Conservation (phyloP, 2,329 filamentous ascomycete species). For the Camptophora hylomeconis region DNA sequence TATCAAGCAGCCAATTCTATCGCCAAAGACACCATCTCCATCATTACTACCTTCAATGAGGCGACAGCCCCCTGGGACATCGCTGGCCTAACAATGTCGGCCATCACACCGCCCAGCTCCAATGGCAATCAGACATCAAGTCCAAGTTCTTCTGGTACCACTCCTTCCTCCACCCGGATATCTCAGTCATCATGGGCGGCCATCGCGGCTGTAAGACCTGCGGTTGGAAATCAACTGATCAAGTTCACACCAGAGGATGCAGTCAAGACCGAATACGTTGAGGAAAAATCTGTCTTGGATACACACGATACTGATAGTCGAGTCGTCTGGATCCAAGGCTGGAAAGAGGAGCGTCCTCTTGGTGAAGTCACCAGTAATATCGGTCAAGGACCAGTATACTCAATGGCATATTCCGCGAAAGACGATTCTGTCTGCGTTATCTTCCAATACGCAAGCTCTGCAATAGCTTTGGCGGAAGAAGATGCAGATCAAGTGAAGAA, state of each 20-base stretch:
- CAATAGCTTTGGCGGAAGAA: constrained; percentile 22
- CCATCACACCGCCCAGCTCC: neutral
- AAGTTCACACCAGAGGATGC: constrained; percentile 16
- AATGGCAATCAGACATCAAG: neutral
- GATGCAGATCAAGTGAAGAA: constrained; percentile 20
- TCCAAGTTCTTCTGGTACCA: constrained; percentile 1
- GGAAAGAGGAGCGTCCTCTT: constrained; percentile 11
- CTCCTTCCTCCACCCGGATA: constrained; percentile 5
- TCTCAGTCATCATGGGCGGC: constrained; percentile 19
- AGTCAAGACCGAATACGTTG: constrained; percentile 10
- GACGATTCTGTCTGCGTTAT: constrained; percentile 23
- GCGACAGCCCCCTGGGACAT: constrained; percentile 18
- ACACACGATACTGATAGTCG: constrained; percentile 12
- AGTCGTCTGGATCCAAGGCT: constrained; percentile 17
- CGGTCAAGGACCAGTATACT: constrained; percentile 26
- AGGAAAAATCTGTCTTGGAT: constrained; percentile 2
- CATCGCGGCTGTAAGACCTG: constrained; percentile 15
- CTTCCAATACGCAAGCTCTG: constrained; percentile 26
- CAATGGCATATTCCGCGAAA: constrained; percentile 22
- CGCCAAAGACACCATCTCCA: constrained; percentile 22
- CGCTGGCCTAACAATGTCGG: constrained; percentile 15
- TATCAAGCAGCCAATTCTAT: constrained; percentile 23
- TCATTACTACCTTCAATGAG: constrained; percentile 22
- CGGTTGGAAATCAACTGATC: constrained; percentile 14
- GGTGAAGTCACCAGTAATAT: constrained; percentile 23